Evolutionary conservation across 2,329 filamentous ascomycete genomes (phyloP), one percentile per base, ranked within the genome.

Genomic region (Aspergillus sergii): DNA sequence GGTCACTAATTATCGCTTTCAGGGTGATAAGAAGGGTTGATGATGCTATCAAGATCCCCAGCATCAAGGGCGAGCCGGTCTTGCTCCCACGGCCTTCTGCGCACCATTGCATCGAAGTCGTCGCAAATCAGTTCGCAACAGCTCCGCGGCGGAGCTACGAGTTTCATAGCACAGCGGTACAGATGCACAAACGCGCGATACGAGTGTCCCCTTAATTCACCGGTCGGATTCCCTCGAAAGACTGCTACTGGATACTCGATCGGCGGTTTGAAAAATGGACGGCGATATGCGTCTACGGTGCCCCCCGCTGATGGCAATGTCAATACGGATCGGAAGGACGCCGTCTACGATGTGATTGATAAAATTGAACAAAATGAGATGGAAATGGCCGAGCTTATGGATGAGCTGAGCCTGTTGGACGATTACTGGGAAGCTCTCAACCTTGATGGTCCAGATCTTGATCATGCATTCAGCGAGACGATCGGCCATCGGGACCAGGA

Each of bases 321-420:
- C 23, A 59, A 66, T 32, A 59, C 66, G 41, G 65, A 67, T 45
- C 66, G 68, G 28, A 74, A 74, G 62, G 74, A 75, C 46, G 67
- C 68, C 12, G 68, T 80, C 57, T 79, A 76, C 60, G 65, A 51
- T 23, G 61, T 80, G 60, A 73, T 80, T 50, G 78, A 80, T 55
- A 71, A 70, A 55, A 78, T 80, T 64, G 72, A 75, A 34, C 61
- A 75, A 19, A 74, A 73, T 36, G 77, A 80, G 50, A 71, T 71
- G 23, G 72, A 74, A 30, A 67, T 80, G 45, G 71, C 73, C 7
- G 67, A 73, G 32, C 61, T 77, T 12, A 69, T 79, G 63, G 69
- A 78, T n/a, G 74, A 78, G 3, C 34, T 79, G 46, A 71, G 74
- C 19, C 57, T 78, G 4, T 55, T 75, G 26, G 71, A 74, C 32